Evolutionary conservation across 257 asterid genomes (phyloP).

Genomic region (Solanum clarkiae): DNA sequence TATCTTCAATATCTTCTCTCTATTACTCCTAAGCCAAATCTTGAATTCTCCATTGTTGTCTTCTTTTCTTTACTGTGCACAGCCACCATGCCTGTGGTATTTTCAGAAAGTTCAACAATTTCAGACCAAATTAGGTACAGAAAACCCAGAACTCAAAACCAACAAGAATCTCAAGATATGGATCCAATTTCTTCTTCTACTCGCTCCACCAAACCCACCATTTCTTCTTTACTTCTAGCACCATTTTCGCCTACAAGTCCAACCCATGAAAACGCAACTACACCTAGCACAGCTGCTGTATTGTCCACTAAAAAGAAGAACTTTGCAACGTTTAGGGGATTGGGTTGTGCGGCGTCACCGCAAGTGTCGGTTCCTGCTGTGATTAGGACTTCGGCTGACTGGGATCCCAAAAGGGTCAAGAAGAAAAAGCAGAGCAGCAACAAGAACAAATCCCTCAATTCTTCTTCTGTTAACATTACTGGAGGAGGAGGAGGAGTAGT

Average conservation of each 20-base stretch:
- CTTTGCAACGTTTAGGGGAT: conserved; percentile 65
- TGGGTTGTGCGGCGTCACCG: conserved; percentile 81
- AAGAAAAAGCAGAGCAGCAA: neutral
- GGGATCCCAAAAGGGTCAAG: conserved; percentile 70
- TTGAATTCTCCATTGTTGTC: neutral
- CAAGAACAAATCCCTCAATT: neutral
- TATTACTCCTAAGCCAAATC: neutral
- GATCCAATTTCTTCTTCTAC: conserved; percentile 30
- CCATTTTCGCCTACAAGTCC: conserved; percentile 8
- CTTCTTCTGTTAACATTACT: neutral
- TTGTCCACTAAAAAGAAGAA: conserved; percentile 48
- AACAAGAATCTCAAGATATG: conserved; percentile 17
- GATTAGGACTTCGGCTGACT: conserved; percentile 69
- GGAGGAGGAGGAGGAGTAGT: neutral
- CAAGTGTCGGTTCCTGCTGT: conserved; percentile 90
- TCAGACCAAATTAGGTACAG: conserved; percentile 33
- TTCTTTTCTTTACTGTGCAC: neutral
- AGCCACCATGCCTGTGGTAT: conserved; percentile 15
- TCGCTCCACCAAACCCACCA: conserved; percentile 57
- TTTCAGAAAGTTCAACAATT: conserved; percentile 23
- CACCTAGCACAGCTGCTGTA: conserved; percentile 3
- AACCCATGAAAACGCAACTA: conserved; percentile 9
- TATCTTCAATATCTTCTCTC: neutral
- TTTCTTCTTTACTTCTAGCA: conserved; percentile 45
- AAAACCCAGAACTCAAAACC: conserved; percentile 40